Conservation (phyloP, 176 grass and related monocot species). For the Oryza coarctata region DNA sequence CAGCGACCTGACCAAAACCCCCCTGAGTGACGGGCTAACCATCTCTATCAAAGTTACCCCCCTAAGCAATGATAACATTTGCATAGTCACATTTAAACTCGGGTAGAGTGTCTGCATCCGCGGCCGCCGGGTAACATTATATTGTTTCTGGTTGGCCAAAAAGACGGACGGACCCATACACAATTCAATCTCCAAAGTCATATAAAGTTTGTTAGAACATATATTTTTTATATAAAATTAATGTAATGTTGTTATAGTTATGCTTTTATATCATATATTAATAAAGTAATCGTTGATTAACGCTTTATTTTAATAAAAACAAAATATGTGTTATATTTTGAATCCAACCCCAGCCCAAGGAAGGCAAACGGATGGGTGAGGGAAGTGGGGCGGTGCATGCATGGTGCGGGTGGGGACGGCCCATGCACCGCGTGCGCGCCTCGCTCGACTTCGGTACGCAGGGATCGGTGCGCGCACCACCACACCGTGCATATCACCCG, state of each 20-base stretch:
- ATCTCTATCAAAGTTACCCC: constrained; percentile 9
- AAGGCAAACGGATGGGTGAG: too few species aligned
- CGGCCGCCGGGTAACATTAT: background rate
- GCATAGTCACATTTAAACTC: background rate
- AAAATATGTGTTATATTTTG: too few species aligned
- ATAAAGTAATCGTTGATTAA: too few species aligned
- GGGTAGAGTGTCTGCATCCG: background rate
- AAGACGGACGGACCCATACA: background rate
- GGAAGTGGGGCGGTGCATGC: constrained; percentile 46
- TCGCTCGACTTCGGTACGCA: background rate
- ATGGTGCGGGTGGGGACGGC: constrained; percentile 32
- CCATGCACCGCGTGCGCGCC: background rate
- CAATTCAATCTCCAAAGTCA: background rate
- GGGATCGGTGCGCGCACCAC: background rate
- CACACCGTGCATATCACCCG: too few species aligned
- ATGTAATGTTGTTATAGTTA: too few species aligned
- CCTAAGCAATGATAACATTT: constrained; percentile 12
- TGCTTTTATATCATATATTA: too few species aligned
- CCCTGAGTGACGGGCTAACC: too few species aligned
- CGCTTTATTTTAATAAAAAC: too few species aligned
- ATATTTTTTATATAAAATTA: too few species aligned
- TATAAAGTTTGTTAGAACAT: too few species aligned
- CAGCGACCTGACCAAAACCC: background rate
- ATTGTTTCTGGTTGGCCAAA: background rate
- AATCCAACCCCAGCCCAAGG: too few species aligned